Conservation (phyloP, 1,284 basidiomycete genomes). For the Microbotryum violaceum region DNA sequence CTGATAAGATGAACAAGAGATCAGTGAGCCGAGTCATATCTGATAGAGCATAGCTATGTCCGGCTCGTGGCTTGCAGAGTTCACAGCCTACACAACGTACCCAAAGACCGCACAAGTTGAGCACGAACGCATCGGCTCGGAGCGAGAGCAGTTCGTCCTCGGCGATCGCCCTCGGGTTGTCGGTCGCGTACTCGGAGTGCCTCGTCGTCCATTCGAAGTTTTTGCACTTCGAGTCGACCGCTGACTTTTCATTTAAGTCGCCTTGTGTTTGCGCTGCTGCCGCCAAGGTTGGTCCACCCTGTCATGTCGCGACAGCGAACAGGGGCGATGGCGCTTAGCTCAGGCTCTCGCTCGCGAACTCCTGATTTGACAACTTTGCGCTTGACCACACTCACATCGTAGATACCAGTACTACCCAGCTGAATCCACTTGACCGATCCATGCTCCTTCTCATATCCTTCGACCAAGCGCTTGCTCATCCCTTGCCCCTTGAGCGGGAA, state of each 20-base stretch:
- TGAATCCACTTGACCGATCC: constrained; percentile 48
- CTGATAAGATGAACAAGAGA: neutral
- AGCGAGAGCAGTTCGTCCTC: constrained; percentile 52
- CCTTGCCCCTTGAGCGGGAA: constrained; percentile 53
- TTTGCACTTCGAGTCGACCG: constrained; percentile 13
- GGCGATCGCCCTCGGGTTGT: constrained; percentile 47
- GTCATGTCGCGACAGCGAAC: neutral
- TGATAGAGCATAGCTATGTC: neutral
- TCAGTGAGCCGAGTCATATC: neutral
- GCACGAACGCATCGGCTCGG: constrained; percentile 46
- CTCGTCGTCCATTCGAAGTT: constrained; percentile 48
- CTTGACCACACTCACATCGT: constrained; percentile 47
- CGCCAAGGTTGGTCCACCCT: constrained; percentile 35
- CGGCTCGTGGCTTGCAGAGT: too few relatives aligned
- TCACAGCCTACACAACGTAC: constrained; percentile 3
- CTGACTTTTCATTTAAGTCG: neutral
- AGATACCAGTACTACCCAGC: constrained; percentile 57
- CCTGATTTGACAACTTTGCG: too few relatives aligned
- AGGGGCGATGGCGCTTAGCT: too few relatives aligned
- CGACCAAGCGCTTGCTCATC: constrained; percentile 44
- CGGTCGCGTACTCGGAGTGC: constrained; percentile 45
- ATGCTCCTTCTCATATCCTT: constrained; percentile 37
- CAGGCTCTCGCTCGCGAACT: too few relatives aligned
- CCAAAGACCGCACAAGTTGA: constrained; percentile 59
- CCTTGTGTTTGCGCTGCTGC: constrained; percentile 1